Conservation (phyloP, 108 stramenopile species). For the Nitzschia sp. region DNA sequence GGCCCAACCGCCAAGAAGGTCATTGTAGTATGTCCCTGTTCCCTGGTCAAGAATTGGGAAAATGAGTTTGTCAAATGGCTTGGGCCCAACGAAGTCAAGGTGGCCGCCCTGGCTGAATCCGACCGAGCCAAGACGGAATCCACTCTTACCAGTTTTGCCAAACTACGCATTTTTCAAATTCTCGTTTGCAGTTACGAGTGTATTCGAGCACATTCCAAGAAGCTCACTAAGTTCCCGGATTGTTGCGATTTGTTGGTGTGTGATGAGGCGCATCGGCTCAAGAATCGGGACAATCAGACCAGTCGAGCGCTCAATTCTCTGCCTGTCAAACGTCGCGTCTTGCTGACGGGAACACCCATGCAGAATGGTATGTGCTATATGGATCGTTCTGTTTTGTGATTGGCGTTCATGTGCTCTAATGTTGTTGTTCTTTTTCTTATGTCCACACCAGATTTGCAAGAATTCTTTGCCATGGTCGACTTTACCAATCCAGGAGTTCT, state of each 20-base stretch:
- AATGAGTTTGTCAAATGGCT: constrained; percentile 99
- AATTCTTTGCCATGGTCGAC: constrained; percentile 98
- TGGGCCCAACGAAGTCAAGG: constrained; percentile 74
- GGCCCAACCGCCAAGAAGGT: constrained; percentile 83
- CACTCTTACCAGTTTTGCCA: constrained; percentile 78
- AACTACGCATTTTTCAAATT: constrained; percentile 78
- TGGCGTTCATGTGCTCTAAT: neutral
- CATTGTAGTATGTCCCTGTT: constrained; percentile 95
- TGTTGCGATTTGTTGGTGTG: constrained; percentile 95
- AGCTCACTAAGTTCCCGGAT: constrained; percentile 69
- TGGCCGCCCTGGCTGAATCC: constrained; percentile 83
- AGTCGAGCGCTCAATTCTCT: constrained; percentile 80
- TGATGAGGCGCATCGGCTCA: constrained; percentile 98
- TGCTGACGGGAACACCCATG: constrained; percentile 96
- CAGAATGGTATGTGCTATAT: constrained; percentile 44
- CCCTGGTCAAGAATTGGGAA: constrained; percentile 98
- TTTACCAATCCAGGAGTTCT: constrained; percentile 92
- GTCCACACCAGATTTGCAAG: constrained; percentile 78
- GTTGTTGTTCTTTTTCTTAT: constrained; percentile 23
- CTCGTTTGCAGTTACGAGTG: constrained; percentile 94
- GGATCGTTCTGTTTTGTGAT: neutral
- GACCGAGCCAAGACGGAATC: constrained; percentile 83
- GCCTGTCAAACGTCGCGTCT: constrained; percentile 84
- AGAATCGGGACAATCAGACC: constrained; percentile 96
- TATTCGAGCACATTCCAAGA: constrained; percentile 84